These are phyloP conservation scores for Paecilomyces fulvus DNA, from an alignment of 2,329 filamentous ascomycete species.

Conservation along the genomic window DNA sequence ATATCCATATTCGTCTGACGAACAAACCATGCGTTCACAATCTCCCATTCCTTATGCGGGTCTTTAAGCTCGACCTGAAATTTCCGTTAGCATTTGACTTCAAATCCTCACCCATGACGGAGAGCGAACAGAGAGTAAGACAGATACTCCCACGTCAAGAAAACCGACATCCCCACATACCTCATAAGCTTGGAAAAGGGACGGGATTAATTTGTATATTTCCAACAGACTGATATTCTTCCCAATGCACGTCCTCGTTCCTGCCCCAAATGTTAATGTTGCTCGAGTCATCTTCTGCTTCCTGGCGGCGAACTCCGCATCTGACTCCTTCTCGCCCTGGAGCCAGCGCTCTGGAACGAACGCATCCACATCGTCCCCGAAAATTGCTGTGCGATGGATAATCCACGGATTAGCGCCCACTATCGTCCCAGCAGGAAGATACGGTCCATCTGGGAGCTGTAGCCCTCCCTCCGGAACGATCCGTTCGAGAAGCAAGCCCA, in stretches of 20 bases:
- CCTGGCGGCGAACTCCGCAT: neutral
- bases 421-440: slow-evolving; percentile 18
- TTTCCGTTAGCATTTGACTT: neutral
- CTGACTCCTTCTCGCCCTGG: neutral
- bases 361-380: slow-evolving; percentile 12
- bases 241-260: slow-evolving; percentile 45
- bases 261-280: slow-evolving; percentile 44
- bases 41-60: slow-evolving; percentile 12
- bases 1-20: slow-evolving; percentile 25
- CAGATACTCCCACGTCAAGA: neutral
- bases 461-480: slow-evolving; percentile 15
- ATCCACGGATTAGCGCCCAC: slow-evolving; percentile 26
- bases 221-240: slow-evolving; percentile 16
- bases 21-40: slow-evolving; percentile 47
- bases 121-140: neutral
- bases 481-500: slow-evolving; percentile 16
- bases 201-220: slow-evolving; percentile 8
- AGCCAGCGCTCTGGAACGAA: slow-evolving; percentile 19
- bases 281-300: neutral
- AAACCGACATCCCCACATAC: neutral
- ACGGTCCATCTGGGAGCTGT: slow-evolving; percentile 12
- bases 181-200: neutral
- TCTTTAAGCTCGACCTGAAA: slow-evolving; percentile 10
- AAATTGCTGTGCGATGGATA: slow-evolving; percentile 15
- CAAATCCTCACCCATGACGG: neutral